These are phyloP conservation scores for Barnettozyma californica DNA, from an alignment of 805 yeast species.

Conservation along the genomic window DNA sequence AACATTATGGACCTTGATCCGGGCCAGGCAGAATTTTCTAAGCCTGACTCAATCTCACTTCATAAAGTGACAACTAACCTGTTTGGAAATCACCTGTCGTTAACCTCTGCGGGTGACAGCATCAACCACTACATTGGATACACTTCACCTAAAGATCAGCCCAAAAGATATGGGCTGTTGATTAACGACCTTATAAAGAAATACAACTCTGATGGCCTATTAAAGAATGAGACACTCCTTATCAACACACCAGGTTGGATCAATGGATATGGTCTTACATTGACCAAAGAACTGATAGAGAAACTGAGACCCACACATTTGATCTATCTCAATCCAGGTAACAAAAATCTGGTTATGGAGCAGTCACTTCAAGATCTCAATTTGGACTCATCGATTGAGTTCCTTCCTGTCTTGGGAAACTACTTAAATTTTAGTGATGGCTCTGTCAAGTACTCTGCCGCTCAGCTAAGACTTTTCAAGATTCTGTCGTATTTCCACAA, in stretches of 20 bases:
- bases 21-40: slow-evolving; percentile 77
- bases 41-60: slow-evolving; percentile 66
- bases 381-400: slow-evolving; percentile 25
- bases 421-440: slow-evolving; percentile 12
- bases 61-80: slow-evolving; percentile 29
- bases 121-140: slow-evolving; percentile 10
- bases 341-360: slow-evolving; percentile 7
- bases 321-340: slow-evolving; percentile 45
- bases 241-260: slow-evolving; percentile 91
- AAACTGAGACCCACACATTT: slow-evolving; percentile 50
- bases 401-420: slow-evolving; percentile 33
- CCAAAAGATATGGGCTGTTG: slow-evolving; percentile 45
- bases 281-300: slow-evolving; percentile 41
- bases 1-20: slow-evolving; percentile 77
- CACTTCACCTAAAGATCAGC: slow-evolving; percentile 57
- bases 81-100: slow-evolving; percentile 32
- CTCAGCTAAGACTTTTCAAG: slow-evolving; percentile 48
- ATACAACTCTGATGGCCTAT: slow-evolving; percentile 27
- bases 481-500: slow-evolving; percentile 52
- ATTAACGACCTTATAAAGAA: slow-evolving; percentile 36
- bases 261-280: slow-evolving; percentile 74
- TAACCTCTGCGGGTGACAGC: slow-evolving; percentile 13
- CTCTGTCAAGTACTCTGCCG: slow-evolving; percentile 36
- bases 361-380: slow-evolving; percentile 24
- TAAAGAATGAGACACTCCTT: slow-evolving; percentile 34